Evolutionary conservation across 192 early-diverging fungal species (phyloP), one percentile per base, ranked within the genome.

Genomic region (Mortierella claussenii): DNA sequence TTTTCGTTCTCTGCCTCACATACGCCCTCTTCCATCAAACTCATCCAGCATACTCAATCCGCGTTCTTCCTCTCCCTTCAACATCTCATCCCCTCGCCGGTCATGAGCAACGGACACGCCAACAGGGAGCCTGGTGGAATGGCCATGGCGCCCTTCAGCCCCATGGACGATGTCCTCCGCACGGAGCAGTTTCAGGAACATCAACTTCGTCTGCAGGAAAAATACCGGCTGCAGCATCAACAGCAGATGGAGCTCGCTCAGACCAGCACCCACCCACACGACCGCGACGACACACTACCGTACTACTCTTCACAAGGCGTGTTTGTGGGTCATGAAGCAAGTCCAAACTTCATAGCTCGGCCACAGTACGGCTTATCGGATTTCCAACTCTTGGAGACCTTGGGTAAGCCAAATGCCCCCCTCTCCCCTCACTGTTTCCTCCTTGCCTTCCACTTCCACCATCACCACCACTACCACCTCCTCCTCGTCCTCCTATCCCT

Each of bases 301-400:
- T 71, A 71, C 46, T 50, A 57, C 47, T 48, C 45, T 20, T 55
- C 69, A 12, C 60, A 71, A 42, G 60, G 69, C 28, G 26, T 55
- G 46, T 42, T 64, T 43, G 54, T 58, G 53, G 44, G 46, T 18
- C 69, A 56, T 5, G 15, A 36, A 20, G 18, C 32, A 31, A 71
- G 54, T 47, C 60, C 60, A 50, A 48, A 26, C 40, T 71, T 55
- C 21, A 45, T 62, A 5, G 69, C 69, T 24, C 43, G 36, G 15
- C 60, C 69, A n/a, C 53, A 55, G 34, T 71, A 71, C 58, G 81
- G 76, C 28, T 60, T 85, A 31, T 64, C 55, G 31, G 81, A 85
- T 58, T 79, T 85, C 75, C 74, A 85, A 32, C 60, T 85, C n/a
- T 56, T 83, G 45, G 81, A 85, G 54, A 85, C 83, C 37, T 62